Evolutionary conservation across 139 green algal species (phyloP).

Genomic region (Asterochloris erici): DNA sequence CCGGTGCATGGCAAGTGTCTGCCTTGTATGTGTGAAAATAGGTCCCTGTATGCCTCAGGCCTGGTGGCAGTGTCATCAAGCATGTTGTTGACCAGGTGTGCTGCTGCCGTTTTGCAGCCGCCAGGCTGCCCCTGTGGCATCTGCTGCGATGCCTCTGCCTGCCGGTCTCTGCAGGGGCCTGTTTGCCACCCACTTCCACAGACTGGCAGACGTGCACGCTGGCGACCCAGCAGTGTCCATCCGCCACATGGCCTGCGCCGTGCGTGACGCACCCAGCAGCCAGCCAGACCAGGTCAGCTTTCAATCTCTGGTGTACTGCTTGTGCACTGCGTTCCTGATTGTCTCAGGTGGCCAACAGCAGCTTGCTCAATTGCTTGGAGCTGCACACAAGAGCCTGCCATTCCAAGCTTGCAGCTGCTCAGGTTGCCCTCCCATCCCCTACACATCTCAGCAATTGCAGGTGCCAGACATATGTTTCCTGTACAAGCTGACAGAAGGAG

Average conservation of each 20-base stretch:
- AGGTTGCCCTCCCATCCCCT: background rate
- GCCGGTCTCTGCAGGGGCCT: slow-evolving; percentile 67
- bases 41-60: too few species aligned
- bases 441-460: background rate
- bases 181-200: slow-evolving; percentile 99
- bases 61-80: too few species aligned
- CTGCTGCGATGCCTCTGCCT: background rate
- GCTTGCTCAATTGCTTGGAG: background rate
- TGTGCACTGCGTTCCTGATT: background rate
- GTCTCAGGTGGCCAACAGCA: background rate
- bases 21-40: too few species aligned
- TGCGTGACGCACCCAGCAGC: slow-evolving; percentile 54
- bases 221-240: slow-evolving; percentile 57
- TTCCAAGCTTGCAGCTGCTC: background rate
- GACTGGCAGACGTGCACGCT: slow-evolving; percentile 65
- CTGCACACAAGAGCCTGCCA: background rate
- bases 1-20: too few species aligned
- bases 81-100: too few species aligned
- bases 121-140: too few species aligned
- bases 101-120: too few species aligned
- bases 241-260: slow-evolving; percentile 86
- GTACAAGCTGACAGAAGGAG: slow-evolving; percentile 75
- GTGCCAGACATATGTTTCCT: slow-evolving; percentile 86
- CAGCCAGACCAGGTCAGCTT: slow-evolving; percentile 4
- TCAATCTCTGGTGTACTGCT: background rate